Conservation (phyloP, 2,329 filamentous ascomycete genomes). For the Magnaporthiopsis incrustans region DNA sequence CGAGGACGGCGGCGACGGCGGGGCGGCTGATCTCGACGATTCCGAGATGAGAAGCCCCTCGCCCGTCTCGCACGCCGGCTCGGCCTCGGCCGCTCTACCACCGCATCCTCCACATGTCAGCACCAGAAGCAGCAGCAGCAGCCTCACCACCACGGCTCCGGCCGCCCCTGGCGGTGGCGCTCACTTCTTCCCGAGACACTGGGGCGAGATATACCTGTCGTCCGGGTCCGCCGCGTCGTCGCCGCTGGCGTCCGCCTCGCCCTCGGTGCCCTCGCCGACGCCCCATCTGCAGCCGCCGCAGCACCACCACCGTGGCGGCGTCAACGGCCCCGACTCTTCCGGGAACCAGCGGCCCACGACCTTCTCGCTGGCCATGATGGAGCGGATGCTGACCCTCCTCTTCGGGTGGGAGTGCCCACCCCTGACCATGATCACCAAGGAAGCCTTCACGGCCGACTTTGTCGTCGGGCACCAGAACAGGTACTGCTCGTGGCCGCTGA, state of each 20-base stretch:
- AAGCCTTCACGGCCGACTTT: constrained; percentile 38
- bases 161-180: too few relatives aligned
- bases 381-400: constrained; percentile 23
- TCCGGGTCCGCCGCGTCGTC: background rate
- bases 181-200: background rate
- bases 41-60: background rate
- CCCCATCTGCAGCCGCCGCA: background rate
- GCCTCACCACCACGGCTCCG: background rate
- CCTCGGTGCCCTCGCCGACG: background rate
- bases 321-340: background rate
- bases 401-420: constrained; percentile 44
- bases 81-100: background rate
- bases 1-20: background rate
- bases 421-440: constrained; percentile 39
- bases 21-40: background rate
- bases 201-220: background rate
- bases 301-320: background rate
- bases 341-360: background rate
- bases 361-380: background rate
- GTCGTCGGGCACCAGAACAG: constrained; percentile 27
- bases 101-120: background rate
- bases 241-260: background rate
- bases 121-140: background rate
- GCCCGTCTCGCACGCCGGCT: background rate
- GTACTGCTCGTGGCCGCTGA: constrained; percentile 36